Percentiles rank a stretch among this genome's conserved stretches.
Conservation (phyloP, 148 eudicot species). For the Heliosperma pusillum region DNA sequence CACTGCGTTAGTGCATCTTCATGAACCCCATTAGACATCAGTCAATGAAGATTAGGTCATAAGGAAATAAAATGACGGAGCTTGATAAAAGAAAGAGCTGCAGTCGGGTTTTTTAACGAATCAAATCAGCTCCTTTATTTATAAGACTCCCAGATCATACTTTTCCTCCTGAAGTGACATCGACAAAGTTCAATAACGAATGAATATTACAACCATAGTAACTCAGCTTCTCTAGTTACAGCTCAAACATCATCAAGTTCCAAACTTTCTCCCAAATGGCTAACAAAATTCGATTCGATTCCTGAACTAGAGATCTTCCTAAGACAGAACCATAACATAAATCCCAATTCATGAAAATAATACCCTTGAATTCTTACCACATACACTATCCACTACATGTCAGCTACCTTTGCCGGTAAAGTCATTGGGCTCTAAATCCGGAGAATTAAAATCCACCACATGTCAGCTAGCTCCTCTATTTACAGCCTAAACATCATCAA, state of each 20-base stretch:
- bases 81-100: neutral
- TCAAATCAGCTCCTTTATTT: neutral
- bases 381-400: neutral
- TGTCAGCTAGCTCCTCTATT: too few species aligned
- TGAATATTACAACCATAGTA: neutral
- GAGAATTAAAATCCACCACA: too few species aligned
- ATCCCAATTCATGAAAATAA: slow-evolving; percentile 15
- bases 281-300: slow-evolving; percentile 9
- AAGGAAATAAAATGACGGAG: neutral
- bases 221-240: slow-evolving; percentile 3
- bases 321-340: neutral
- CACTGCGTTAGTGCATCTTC: neutral
- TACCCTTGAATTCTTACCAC: neutral
- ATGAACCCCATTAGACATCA: neutral
- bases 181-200: too few species aligned
- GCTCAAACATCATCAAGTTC: slow-evolving; percentile 18
- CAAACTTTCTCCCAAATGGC: neutral
- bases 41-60: neutral
- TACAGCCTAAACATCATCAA: too few species aligned
- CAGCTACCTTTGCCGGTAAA: neutral
- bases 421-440: too few species aligned
- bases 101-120: neutral
- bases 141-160: neutral
- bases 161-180: neutral
- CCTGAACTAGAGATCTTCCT: slow-evolving; percentile 2